Evolutionary conservation across 176 grass and related monocot genomes (phyloP).

Genomic region (Aegilops speltoides): DNA sequence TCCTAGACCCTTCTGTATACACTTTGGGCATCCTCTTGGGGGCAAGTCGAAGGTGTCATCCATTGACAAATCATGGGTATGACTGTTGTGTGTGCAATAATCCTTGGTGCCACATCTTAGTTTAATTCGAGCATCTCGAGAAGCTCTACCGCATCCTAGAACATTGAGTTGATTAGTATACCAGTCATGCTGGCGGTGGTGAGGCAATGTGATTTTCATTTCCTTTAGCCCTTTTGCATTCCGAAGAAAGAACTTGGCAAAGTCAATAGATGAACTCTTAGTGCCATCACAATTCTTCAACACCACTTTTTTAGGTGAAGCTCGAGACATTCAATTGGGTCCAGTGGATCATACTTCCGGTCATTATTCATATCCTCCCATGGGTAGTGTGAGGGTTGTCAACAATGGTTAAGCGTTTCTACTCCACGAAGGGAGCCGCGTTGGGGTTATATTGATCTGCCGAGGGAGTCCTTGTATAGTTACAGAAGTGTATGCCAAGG

Average conservation of each 20-base stretch:
- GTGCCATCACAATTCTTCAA: not conserved
- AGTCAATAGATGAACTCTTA: not conserved
- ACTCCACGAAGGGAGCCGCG: no score
- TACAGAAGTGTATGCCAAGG: no score
- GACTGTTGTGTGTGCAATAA: not conserved
- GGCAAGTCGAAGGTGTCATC: not conserved
- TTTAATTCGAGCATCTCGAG: not conserved
- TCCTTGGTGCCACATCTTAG: not conserved
- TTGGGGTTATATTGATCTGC: no score
- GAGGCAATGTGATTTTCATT: not conserved
- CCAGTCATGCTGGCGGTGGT: not conserved
- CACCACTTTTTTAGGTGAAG: not conserved
- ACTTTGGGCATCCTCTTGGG: not conserved
- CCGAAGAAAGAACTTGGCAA: conserved; percentile 3
- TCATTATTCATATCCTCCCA: not conserved
- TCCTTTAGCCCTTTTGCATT: not conserved
- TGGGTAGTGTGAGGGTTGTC: no score
- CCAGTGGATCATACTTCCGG: not conserved
- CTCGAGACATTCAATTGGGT: not conserved
- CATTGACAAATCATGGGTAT: not conserved
- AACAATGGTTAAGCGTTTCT: no score
- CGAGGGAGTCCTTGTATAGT: no score
- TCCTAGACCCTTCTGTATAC: no score
- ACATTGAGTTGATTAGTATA: not conserved
- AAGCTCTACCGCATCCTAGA: not conserved